Base-by-base conservation (phyloP, 2,329 filamentous ascomycete species). In the Arthrobotrys conoides region DNA sequence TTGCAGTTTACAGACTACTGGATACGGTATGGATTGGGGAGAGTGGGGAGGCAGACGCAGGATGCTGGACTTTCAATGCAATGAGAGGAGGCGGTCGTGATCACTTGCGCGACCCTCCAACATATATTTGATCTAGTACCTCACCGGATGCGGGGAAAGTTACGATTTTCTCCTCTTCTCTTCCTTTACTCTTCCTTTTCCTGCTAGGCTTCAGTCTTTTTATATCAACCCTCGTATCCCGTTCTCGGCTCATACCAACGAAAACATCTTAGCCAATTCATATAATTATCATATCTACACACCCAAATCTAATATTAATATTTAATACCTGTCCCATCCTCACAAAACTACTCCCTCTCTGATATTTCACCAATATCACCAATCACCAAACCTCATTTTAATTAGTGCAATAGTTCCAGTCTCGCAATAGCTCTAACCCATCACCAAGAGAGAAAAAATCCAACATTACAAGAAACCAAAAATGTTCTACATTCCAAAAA, bases 91-190 rank as follows among this genome's bases (percentile, higher is more conserved):
- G 51, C 46, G 27, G 51, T 70, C 63, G 72, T 67, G 72, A 71
- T 71, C 66, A 71, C 59, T 77, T 77, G 72, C 72, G 51, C 72
- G 59, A 77, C 72, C 66, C n/a, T 61, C 66, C 72, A 71, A 66
- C 49, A 64, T 76, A 30, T 71, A 30, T 68, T 63, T 64, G 30
- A 65, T 53, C 46, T 66, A 77, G 65, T 44, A 65, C 48, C 22
- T 49, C 41, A 18, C 53, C 12, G 61, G 36, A 68, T 75, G 71
- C 71, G 71, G 71, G 71, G 71, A 69, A 75, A 24, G n/a, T n/a
- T 53, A n/a, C 22, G 9, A 10, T 3, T 12, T 53, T n/a, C 51
- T 57, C 46, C 44, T 8, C 16, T 46, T 18, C 38, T 12, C 38
- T 44, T 14, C 38, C 24, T 49, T 38, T 33, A 16, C 33, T 14